Conservation (phyloP, 805 yeast genomes). For the Suhomyces prunicola region DNA sequence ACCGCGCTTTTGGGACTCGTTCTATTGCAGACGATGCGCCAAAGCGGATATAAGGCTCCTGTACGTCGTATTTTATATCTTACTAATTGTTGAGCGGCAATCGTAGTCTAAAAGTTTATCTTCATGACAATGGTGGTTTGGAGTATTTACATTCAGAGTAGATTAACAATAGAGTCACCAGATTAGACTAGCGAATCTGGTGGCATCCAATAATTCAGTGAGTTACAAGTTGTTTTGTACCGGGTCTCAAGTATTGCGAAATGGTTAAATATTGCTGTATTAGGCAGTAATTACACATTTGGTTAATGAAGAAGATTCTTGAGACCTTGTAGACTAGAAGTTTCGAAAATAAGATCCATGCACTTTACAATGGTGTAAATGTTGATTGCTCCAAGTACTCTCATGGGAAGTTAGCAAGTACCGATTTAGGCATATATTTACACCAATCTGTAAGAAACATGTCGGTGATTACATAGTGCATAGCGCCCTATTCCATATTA, state of each 20-base stretch:
- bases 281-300: background rate
- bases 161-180: background rate
- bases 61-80: background rate
- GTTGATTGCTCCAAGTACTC: background rate
- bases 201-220: background rate
- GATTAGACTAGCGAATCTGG: background rate
- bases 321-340: background rate
- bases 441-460: background rate
- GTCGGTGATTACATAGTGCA: background rate
- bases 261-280: background rate
- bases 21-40: background rate
- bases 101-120: background rate
- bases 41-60: background rate
- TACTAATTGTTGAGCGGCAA: background rate
- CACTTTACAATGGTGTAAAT: background rate
- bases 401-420: background rate
- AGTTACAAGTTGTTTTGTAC: background rate
- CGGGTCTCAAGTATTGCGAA: background rate
- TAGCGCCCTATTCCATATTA: background rate
- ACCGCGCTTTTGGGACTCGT: background rate
- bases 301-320: background rate
- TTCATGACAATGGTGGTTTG: background rate
- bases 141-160: background rate
- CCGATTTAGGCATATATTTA: background rate
- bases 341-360: background rate